These are phyloP conservation scores for Thraustochytrium striatum DNA, from an alignment of 352 stramenopile genomes.

Conservation along the genomic window DNA sequence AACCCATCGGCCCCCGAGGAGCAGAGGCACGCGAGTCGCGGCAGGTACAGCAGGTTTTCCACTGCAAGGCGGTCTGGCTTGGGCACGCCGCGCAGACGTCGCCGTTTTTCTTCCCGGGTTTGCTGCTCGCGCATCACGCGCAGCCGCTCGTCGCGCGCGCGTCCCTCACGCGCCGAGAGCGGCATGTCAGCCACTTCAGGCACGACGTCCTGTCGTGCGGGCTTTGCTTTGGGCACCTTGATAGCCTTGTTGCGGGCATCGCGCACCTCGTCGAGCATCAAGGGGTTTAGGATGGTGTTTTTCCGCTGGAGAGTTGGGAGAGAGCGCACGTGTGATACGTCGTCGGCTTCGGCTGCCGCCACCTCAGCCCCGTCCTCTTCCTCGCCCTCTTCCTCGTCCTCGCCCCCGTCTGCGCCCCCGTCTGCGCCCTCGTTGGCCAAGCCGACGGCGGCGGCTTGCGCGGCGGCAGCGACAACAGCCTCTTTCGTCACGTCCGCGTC, in stretches of 20 bases:
- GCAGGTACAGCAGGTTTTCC: constrained; percentile 15
- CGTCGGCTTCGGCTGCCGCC: neutral
- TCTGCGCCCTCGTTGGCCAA: too few species aligned
- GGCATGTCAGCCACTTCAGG: too few species aligned
- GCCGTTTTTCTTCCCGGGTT: neutral
- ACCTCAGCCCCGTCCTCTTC: neutral
- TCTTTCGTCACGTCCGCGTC: too few species aligned
- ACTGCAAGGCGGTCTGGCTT: constrained; percentile 24
- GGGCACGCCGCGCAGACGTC: neutral
- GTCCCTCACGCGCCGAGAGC: neutral
- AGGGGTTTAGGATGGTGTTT: too few species aligned
- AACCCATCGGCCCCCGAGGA: constrained; percentile 21
- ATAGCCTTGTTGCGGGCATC: too few species aligned
- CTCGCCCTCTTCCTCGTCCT: neutral
- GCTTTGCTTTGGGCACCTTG: too few species aligned
- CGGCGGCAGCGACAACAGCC: too few species aligned
- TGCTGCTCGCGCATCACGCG: neutral
- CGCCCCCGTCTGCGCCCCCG: too few species aligned
- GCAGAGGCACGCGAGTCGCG: neutral
- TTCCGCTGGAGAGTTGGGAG: neutral
- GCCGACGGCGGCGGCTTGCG: too few species aligned
- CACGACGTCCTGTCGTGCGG: too few species aligned
- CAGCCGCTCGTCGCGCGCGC: neutral
- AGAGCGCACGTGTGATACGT: neutral
- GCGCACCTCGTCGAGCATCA: too few species aligned